Percentiles rank a stretch among this genome's conserved stretches.
Conservation (phyloP, 2,329 filamentous ascomycete genomes). For the Neofusicoccum sp. region DNA sequence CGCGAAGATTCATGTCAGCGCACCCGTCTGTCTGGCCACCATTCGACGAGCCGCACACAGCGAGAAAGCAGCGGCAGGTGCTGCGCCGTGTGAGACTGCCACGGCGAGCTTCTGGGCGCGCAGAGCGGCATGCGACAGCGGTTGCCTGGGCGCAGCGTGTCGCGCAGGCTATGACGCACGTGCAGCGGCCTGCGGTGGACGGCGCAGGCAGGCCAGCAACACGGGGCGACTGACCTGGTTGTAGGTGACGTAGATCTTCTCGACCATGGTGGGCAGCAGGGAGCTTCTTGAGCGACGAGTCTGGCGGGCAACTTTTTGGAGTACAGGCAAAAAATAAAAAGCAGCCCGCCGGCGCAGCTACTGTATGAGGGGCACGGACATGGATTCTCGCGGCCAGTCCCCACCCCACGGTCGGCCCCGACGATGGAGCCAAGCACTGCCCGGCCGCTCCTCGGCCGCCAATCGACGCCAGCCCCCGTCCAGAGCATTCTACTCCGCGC, state of each 20-base stretch:
- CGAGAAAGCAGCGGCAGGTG: neutral
- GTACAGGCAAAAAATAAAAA: constrained; percentile 17
- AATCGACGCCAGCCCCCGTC: neutral
- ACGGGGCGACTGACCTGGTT: constrained; percentile 37
- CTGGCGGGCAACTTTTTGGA: neutral
- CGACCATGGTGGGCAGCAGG: constrained; percentile 34
- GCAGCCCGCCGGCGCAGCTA: constrained; percentile 8
- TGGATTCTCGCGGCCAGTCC: constrained; percentile 12
- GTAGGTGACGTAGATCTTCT: constrained; percentile 48
- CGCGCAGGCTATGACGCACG: constrained; percentile 3
- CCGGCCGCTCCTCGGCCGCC: neutral
- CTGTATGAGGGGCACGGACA: constrained; percentile 18
- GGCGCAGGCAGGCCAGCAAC: neutral
- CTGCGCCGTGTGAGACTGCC: neutral
- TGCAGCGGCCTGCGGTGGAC: neutral
- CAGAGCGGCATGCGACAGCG: neutral
- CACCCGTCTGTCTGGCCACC: neutral
- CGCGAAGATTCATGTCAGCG: neutral
- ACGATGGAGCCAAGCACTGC: neutral
- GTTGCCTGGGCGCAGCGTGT: neutral
- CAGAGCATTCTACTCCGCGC: neutral
- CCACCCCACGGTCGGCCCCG: constrained; percentile 7
- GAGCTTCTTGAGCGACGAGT: neutral
- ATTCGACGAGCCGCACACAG: neutral
- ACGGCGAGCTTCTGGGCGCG: neutral